Base-by-base conservation (phyloP, 78 protist genomes). In the Tieghemostelium lacteum region DNA sequence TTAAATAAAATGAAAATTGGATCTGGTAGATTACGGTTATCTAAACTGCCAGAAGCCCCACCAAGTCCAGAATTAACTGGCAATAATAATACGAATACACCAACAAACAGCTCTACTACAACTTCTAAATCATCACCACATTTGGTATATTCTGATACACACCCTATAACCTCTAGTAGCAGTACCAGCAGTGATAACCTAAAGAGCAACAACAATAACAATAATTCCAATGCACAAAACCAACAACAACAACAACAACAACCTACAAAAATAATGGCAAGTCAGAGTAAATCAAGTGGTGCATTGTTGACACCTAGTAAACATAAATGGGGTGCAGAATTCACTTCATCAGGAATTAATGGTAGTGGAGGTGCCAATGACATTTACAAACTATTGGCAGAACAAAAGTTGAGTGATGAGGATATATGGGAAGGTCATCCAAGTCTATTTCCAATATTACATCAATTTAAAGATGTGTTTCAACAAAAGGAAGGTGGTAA, bases 371-470 rank as follows among this genome's bases (percentile, higher is more conserved):
- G n/a, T 14, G n/a, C 52, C 75, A 72, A 72, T 17, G 91, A 83
- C 19, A 69, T 83, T 1, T 83, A 83, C 26, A 65, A 69, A 29
- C 39, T 83, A 33, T 49, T 83, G 3, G 76, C 91, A n/a, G 91
- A 83, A 57, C 91, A 83, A 37, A 83, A 83, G 54, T 54, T 83
- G 4, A 83, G 78, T 58, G 91, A 83, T 1, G 63, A 66, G 28
- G 52, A 67, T n/a, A 83, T 83, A 31, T 83, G 91, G 91, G 75
- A 78, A n/a, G 91, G 91, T 16, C 91, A 83, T 70, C 91, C 91
- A 37, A 73, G 69, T 45, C 45, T 83, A 16, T 83, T 83, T 20
- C 78, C 91, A 3, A 69, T 83, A 45, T 45, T 83, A 10, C 62
- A 24, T 54, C 91, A 83, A 29, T 83, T 45, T 34, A 55, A 29